Conservation (phyloP, 1,284 basidiomycete genomes). For the Boletus smithii region DNA sequence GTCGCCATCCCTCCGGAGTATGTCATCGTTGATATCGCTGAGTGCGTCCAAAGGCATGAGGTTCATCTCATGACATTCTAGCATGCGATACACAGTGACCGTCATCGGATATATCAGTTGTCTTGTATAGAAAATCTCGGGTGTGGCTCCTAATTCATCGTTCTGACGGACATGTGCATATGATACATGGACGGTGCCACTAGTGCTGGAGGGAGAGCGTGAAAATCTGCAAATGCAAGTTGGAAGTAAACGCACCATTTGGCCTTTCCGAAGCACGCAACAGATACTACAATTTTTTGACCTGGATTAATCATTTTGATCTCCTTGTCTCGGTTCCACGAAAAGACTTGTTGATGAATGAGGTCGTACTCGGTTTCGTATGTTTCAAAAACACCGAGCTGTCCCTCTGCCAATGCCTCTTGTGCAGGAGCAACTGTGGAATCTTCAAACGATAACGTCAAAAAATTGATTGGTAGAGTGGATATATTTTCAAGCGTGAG, state of each 20-base stretch:
- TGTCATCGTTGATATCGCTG: conserved; percentile 27
- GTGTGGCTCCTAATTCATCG: conserved; percentile 32
- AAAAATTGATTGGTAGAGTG: conserved; percentile 75
- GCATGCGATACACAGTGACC: conserved; percentile 90
- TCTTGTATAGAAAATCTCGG: conserved; percentile 73
- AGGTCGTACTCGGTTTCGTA: conserved; percentile 90
- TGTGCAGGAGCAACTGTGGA: conserved; percentile 78
- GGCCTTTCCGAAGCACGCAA: conserved; percentile 84
- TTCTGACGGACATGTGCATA: conserved; percentile 70
- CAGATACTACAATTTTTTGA: conserved; percentile 61
- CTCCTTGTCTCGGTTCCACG: conserved; percentile 61
- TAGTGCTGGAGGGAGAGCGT: conserved; percentile 49
- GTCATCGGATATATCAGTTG: conserved; percentile 81
- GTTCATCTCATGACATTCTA: conserved; percentile 81
- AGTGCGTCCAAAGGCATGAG: conserved; percentile 58
- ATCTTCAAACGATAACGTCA: conserved; percentile 85
- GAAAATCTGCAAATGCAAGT: conserved; percentile 1
- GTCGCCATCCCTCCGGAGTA: conserved; percentile 43
- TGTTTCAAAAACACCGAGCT: conserved; percentile 77
- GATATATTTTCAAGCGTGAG: conserved; percentile 90
- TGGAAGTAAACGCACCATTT: conserved; percentile 68
- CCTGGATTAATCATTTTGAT: conserved; percentile 65
- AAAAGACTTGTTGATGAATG: conserved; percentile 76
- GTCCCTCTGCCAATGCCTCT: conserved; percentile 73
- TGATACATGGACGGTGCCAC: conserved; percentile 76